Evolutionary conservation across 306 rosid species (phyloP), one percentile per base, ranked within the genome.

Genomic region (Bauhinia variegata): DNA sequence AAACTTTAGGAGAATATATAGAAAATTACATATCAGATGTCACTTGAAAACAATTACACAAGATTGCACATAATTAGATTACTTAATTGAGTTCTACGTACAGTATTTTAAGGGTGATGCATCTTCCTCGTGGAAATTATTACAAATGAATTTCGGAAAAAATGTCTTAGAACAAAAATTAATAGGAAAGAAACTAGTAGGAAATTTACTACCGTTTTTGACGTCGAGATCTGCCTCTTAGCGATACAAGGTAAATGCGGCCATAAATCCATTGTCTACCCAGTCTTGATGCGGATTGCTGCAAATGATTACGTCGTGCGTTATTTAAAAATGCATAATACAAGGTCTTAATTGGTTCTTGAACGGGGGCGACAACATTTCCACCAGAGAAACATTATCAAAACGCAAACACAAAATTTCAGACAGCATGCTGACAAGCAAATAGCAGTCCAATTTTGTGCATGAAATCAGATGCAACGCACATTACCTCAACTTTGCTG

Each of bases 251-350:
- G 78, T 83, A 88, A 72, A 95, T 82, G 43, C 92, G 95, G 36
- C 99, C 97, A 12, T 95, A 80, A 50, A 88, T 85, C 99, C 99
- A 88, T 61, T 82, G 80, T 77, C 95, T 89, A 39, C 91, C 91
- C 7, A 85, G 66, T 65, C 77, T 80, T 51, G 97, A 86, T 71
- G 46, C 56, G 8, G 92, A 68, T 78, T 69, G 80, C 99, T 95
- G 91, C 83, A 75, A 52, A 72, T 17, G 49, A 68, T 14, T 44
- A 42, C 33, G 31, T 11, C 72, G 11, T n/a, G 46, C 14, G 59
- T 53, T 38, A 83, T 41, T 39, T 58, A 50, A 64, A n/a, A 69
- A 30, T 48, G 31, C 60, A 1, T 54, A 31, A 11, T 23, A 11
- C 56, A n/a, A 19, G 14, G 10, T 19, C n/a, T 4, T 19, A 18